These are phyloP conservation scores for Botrytis cinerea DNA, from an alignment of 2,329 filamentous ascomycete genomes.

Conservation along the genomic window DNA sequence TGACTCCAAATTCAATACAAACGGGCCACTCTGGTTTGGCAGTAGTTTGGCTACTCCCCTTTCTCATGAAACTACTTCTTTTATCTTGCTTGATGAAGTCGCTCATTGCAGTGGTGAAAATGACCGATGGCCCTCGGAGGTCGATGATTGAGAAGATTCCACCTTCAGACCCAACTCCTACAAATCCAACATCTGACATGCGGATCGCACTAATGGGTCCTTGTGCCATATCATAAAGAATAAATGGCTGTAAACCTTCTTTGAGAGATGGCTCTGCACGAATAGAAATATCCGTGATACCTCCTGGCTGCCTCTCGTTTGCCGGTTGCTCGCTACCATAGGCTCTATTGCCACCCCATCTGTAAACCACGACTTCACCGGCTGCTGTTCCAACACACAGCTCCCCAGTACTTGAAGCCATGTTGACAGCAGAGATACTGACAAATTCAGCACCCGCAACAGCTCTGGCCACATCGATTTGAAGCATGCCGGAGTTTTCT, in stretches of 20 bases:
- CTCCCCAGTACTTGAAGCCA: slow-evolving; percentile 80
- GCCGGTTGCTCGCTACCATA: slow-evolving; percentile 63
- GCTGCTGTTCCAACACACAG: slow-evolving; percentile 76
- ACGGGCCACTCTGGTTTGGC: slow-evolving; percentile 72
- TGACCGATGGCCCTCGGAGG: slow-evolving; percentile 80
- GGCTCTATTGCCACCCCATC: slow-evolving; percentile 80
- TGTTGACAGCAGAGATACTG: slow-evolving; percentile 75
- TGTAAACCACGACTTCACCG: slow-evolving; percentile 85
- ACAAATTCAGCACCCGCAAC: slow-evolving; percentile 77
- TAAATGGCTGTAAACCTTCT: slow-evolving; percentile 78
- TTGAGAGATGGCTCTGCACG: slow-evolving; percentile 72
- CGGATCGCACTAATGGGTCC: slow-evolving; percentile 78
- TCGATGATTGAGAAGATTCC: slow-evolving; percentile 83
- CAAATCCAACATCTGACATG: slow-evolving; percentile 90
- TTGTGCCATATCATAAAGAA: slow-evolving; percentile 79
- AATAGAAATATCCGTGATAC: slow-evolving; percentile 71
- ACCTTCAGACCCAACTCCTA: slow-evolving; percentile 81
- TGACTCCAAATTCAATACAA: slow-evolving; percentile 83
- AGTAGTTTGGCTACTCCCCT: slow-evolving; percentile 51
- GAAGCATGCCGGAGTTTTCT: slow-evolving; percentile 78
- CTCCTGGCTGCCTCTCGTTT: slow-evolving; percentile 62
- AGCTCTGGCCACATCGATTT: slow-evolving; percentile 83
- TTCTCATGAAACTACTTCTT: slow-evolving; percentile 68
- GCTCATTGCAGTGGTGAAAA: slow-evolving; percentile 70
- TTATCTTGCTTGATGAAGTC: slow-evolving; percentile 80